phyloP scores from a whole-genome alignment of 805 yeast species.

The Wickerhamiella dianesei region DNA sequence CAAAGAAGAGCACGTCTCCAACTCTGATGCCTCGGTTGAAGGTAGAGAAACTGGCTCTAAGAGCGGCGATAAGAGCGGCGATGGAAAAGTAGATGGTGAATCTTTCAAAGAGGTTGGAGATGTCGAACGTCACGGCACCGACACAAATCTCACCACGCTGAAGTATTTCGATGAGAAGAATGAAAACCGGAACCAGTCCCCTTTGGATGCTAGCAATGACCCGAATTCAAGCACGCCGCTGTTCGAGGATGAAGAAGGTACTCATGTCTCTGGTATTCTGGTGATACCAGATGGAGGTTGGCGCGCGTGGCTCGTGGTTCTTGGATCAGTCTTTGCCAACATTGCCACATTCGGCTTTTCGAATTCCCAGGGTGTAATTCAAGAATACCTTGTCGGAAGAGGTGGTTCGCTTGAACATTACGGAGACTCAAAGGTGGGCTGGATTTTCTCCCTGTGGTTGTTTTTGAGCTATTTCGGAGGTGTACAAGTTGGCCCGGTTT shows the following conservation, averaged over 20 bases:
- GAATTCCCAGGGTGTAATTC: conserved; percentile 54
- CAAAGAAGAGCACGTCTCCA: no score
- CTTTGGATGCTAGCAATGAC: not conserved
- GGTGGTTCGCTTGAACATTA: conserved; percentile 30
- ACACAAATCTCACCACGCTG: not conserved
- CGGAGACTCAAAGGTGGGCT: conserved; percentile 41
- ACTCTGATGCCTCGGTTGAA: no score
- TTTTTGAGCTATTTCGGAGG: conserved; percentile 32
- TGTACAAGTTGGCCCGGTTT: conserved; percentile 36
- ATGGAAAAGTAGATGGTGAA: not conserved
- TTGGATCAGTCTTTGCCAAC: conserved; percentile 48
- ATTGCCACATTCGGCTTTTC: conserved; percentile 48
- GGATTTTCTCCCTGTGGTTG: conserved; percentile 44
- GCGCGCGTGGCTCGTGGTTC: conserved; percentile 40
- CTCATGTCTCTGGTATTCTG: not conserved
- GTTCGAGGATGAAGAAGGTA: not conserved
- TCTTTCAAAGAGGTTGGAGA: not conserved
- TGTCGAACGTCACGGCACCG: not conserved
- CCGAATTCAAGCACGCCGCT: not conserved
- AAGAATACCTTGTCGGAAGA: conserved; percentile 44
- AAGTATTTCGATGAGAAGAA: not conserved
- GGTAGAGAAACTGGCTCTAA: not conserved
- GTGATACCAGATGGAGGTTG: conserved; percentile 38
- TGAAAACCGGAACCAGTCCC: not conserved
- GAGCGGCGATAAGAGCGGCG: not conserved